Evolutionary conservation across 2,329 filamentous ascomycete species (phyloP), one percentile per base, ranked within the genome.

Genomic region (Colletotrichum caudatum): DNA sequence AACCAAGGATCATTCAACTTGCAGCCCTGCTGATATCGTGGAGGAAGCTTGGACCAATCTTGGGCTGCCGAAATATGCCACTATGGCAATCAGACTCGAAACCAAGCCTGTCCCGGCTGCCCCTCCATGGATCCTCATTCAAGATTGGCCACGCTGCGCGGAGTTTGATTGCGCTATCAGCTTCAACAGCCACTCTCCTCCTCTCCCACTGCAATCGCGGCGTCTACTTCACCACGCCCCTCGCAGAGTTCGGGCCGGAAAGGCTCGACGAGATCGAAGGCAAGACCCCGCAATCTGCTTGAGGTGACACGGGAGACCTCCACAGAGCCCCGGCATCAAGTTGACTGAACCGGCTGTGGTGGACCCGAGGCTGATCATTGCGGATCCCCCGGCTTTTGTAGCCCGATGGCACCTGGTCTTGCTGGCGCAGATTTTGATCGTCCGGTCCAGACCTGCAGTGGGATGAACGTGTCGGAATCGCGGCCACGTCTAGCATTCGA

Each of bases 381-480:
- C 86, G 2, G 88, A 83, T 61, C 74, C 90, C 29, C 87, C 85
- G 0, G 87, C 88, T 0, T 90, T 86, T 69, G 87, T 29, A 86
- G 0, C 80, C 83, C 66, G 77, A 0, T 86, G 87, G 0, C 85
- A 77, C 23, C 26, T 29, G 48, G 23, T 51, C 23, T 16, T 11
- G 23, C 5, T 12, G 48, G 11, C 53, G 53, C 5, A 18, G 53
- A 2, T 56, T 56, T 37, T 11, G 53, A 56, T 11, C 37, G 29
- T 5, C 50, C 63, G 20, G 65, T 56, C 35, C 87, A 90, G 76
- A 87, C 87, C 9, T 87, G 84, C 66, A 84, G 85, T 0, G 88
- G 88, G 0, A 83, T 89, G 77, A 89, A 89, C 56, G 80, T 87
- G 1, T 85, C 85, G 0, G 88, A 90, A 74, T 87, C 87, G 0